Base-by-base conservation (phyloP, 164 flowering plant species). In the Echeveria elegans region DNA sequence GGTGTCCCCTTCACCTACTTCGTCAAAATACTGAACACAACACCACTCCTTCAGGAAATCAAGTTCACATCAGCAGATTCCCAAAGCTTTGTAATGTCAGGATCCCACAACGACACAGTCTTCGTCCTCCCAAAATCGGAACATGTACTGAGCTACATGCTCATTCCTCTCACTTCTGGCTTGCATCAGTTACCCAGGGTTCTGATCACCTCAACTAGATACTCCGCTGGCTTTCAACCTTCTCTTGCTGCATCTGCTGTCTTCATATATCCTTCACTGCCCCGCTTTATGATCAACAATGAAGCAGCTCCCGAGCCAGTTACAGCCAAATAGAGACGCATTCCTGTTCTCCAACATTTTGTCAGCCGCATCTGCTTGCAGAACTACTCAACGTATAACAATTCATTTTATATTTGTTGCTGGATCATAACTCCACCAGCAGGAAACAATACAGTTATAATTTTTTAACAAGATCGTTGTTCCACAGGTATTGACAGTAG, bases 1-100 rank as follows among this genome's bases (percentile, higher is more conserved):
- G 97, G 97, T 48, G 81, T 76, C 30, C 91, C 99, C n/a, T 95
- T 95, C 75, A 79, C 87, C 18, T 90, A 77, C 77, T 80, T 72
- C 43, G 61, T 88, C 68, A 88, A 70, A 66, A 82, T 95, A 69
- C 69, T 66, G 61, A 95, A 95, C 72, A 86, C 80, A 61, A 89
- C 97, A 23, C 70, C 75, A 63, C 68, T 90, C 66, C 92, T 92
- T 65, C 97, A 92, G 72, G 97, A 92, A 78, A 77, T 90, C 52
- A 88, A 81, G 71, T 82, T 81, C 77, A 79, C 84, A 0, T 71
- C 88, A 67, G 77, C 82, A 34, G 99, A 95, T 77, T 82, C 97
- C 1, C 97, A 84, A 60, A 87, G 88, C 67, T 92, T 92, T 69
- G 83, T 92, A 48, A 68, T 80, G 59, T 82, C 89, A 53, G 99